Percentiles rank a stretch among this genome's conserved stretches.
These are phyloP conservation scores for Penicillium cinerascens DNA, from an alignment of 495 filamentous ascomycete species.

Conservation along the genomic window DNA sequence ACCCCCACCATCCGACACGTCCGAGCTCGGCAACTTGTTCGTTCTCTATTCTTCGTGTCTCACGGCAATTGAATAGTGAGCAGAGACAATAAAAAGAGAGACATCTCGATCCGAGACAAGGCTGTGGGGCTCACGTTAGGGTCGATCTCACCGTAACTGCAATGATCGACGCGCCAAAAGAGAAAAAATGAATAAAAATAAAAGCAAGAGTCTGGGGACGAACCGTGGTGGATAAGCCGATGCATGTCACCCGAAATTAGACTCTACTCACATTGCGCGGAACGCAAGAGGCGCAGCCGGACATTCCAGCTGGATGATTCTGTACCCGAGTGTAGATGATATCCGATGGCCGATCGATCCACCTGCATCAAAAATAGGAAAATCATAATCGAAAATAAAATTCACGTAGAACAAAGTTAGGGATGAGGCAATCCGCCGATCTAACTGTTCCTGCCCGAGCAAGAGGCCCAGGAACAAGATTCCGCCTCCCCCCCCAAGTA, in stretches of 20 bases:
- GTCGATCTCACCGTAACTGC: neutral
- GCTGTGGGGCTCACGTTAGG: neutral
- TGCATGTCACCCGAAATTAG: conserved; percentile 19
- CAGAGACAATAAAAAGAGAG: neutral
- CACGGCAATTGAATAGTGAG: neutral
- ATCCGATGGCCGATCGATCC: conserved; percentile 2
- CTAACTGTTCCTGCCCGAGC: conserved; percentile 5
- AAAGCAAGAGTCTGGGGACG: neutral
- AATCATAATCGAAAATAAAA: conserved; percentile 11
- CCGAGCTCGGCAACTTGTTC: conserved; percentile 6
- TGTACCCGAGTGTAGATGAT: neutral
- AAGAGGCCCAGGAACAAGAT: conserved; percentile 22
- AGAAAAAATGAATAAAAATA: conserved; percentile 10
- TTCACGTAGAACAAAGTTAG: conserved; percentile 21
- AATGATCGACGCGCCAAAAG: neutral
- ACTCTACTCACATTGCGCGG: conserved; percentile 27
- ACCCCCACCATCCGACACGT: conserved; percentile 8
- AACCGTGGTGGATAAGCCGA: neutral
- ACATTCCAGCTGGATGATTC: conserved; percentile 10
- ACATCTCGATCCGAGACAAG: neutral
- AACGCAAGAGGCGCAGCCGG: conserved; percentile 18
- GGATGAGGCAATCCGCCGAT: conserved; percentile 29
- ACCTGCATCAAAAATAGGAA: conserved; percentile 10
- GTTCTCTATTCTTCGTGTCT: neutral
- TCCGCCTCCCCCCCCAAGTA: conserved; percentile 14